Base-by-base conservation (phyloP, 352 stramenopile species). In the Albugo candida region DNA sequence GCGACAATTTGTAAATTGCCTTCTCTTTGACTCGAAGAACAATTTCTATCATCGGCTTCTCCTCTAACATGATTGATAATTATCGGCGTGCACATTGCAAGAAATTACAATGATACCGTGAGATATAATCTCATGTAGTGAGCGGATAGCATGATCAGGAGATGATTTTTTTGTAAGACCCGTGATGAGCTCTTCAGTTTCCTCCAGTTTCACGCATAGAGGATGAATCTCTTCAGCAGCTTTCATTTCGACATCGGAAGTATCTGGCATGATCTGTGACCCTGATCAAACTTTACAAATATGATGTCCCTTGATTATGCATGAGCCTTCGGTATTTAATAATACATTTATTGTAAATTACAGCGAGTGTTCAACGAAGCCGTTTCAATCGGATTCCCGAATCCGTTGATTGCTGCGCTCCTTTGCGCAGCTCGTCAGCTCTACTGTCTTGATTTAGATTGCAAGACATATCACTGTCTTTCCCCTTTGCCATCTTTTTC, bases 21-120 rank as follows among this genome's bases (percentile, higher is more conserved):
- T 94, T 78, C 70, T 98, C 93, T 68, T 97, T 97, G 41, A 96
- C 71, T 45, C 81, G 81, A 60, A 92, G 75, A 36, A 93, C 79
- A 13, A 70, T 67, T 40, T 94, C 82, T 37, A 55, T 61, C 20
- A 58, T 47, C 1, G 68, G 64, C 36, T 92, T 73, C 41, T 74
- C 43, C 38, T 43, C 38, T 24, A 10, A 19, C 8, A 24, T 43
- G 38, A 16, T 49, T 52, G n/a, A 16, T 21, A 4, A 41, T n/a
- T 17, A n/a, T 34, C 39, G 18, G 24, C n/a, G 61, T 24, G 37
- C 24, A 42, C 24, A 13, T 44, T 39, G 47, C 45, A 19, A 4
- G 27, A 21, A n/a, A 16, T 48, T 3, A 18, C 43, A 18, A 17
- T 42, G 56, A 27, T 53, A 81, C 70, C 59, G 58, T 92, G 85